These are phyloP conservation scores for Eutrema japonicum DNA, from an alignment of 345 rosid species.

Conservation along the genomic window DNA sequence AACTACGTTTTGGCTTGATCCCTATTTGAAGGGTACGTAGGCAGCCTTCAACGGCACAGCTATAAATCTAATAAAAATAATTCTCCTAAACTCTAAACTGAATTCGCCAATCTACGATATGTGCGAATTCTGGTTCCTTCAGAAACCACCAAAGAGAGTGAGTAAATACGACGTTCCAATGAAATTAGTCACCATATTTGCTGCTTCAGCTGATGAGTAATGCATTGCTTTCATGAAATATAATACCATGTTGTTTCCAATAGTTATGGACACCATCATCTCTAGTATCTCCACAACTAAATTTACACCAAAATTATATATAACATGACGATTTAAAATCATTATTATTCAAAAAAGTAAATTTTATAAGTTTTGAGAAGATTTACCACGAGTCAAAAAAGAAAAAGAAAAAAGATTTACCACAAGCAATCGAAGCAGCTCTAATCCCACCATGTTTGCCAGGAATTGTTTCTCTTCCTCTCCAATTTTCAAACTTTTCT, in stretches of 20 bases:
- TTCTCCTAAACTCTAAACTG: no score
- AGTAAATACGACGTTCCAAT: conserved; percentile 63
- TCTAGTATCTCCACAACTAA: conserved; percentile 60
- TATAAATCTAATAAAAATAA: no score
- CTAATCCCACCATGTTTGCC: conserved; percentile 50
- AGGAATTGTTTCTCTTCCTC: conserved; percentile 43
- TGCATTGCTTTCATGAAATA: conserved; percentile 56
- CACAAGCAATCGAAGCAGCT: conserved; percentile 51
- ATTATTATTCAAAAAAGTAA: neutral
- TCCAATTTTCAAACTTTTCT: conserved; percentile 48
- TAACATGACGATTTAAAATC: neutral
- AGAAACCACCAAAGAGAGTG: conserved; percentile 57
- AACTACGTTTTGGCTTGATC: no score
- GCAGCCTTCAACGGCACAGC: no score
- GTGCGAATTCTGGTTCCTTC: no score
- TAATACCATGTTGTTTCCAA: conserved; percentile 52
- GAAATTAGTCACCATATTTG: conserved; percentile 63
- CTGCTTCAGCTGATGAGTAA: conserved; percentile 54
- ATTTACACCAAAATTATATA: conserved; percentile 1
- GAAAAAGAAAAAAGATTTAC: neutral
- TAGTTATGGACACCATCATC: conserved; percentile 55
- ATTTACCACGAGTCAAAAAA: neutral
- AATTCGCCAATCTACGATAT: no score
- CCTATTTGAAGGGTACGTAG: no score
- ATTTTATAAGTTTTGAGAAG: neutral